Base-by-base conservation (phyloP, 108 stramenopile species). In the Nitzschia inconspicua region DNA sequence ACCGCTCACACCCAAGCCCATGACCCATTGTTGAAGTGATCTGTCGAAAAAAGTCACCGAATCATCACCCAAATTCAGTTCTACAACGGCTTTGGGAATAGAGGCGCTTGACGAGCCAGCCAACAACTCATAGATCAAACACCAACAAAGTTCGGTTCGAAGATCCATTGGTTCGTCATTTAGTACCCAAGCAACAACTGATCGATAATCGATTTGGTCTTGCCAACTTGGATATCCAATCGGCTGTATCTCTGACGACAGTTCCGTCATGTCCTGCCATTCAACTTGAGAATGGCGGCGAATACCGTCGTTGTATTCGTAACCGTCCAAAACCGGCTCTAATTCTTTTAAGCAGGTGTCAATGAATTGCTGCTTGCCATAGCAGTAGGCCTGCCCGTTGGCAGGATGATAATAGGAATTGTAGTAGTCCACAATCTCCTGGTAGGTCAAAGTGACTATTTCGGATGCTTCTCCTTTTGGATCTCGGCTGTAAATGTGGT, bases 361-460 rank as follows among this genome's bases (percentile, higher is more conserved):
- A 9, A 89, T 80, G 63, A 83, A 82, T 47, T 89, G 67, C 36
- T 68, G 91, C 59, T 93, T 84, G 5, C 98, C 98, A 58, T 88
- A 95, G 44, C 96, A 87, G 74, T 89, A 97, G 20, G 90, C 70
- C n/a, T 78, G 68, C 24, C 83, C 74, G 72, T 98, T 98, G n/a
- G 84, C 70, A 13, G 98, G 96, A 65, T 96, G 94, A 79, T 98
- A 98, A 68, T 80, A 84, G 53, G 63, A 65, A 20, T 79, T 65
- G 61, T 96, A 96, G 64, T 96, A 97, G 6, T 68, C 47, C n/a
- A 81, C 70, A 70, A 97, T 83, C 34, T 95, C 85, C 24, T 85
- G 82, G 22, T 84, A 78, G 7, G 85, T 81, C 36, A 97, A 72
- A 13, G 73, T 68, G 14, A 94, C 89, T 44, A 98, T 95, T 24